Evolutionary conservation across 106 monocot species (phyloP), one percentile per base, ranked within the genome.

Genomic region (Xerophyta viscosa): DNA sequence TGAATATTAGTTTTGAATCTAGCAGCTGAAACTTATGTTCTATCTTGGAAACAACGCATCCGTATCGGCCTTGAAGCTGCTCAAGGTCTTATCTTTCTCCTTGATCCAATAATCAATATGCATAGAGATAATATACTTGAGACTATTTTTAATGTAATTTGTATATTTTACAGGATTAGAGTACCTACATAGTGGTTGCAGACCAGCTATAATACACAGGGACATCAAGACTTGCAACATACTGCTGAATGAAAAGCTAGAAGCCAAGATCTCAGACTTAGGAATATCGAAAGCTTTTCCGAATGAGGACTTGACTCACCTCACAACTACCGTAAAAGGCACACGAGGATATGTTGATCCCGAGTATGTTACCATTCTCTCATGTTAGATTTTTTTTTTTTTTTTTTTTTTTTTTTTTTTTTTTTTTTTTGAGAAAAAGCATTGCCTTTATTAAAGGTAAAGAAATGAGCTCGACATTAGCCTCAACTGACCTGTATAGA

Each of bases 301-400:
- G 5, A 7, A 48, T 3, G 24, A 12, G 2, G 19, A 13, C 5
- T 20, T 13, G 4, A 27, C 50, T 23, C 63, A 63, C 49, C 25
- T 63, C 31, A 55, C 71, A 3, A 56, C 56, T 8, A 29, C 5
- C 8, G 37, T 63, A 1, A 46, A 63, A 46, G 71, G 71, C 24
- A 71, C 71, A 10, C 25, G 3, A 3, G 71, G 71, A 28, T 71
- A 71, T 27, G 27, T 65, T 13, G 65, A 65, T 58, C 71, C 58
- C 36, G 65, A 65, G 65, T 72, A 72, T 33, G 57, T 58, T 13
- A 19, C 12, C 1, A 12, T 8, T 19, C 8, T 17, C 33, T n/a
- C n/a, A n/a, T n/a, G n/a, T n/a, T n/a, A n/a, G n/a, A n/a, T n/a
- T n/a, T n/a, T n/a, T n/a, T n/a, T n/a, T n/a, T n/a, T n/a, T n/a